Evolutionary conservation across 768 basidiomycete species (phyloP).

Genomic region (Amanita pseudoporphyria): DNA sequence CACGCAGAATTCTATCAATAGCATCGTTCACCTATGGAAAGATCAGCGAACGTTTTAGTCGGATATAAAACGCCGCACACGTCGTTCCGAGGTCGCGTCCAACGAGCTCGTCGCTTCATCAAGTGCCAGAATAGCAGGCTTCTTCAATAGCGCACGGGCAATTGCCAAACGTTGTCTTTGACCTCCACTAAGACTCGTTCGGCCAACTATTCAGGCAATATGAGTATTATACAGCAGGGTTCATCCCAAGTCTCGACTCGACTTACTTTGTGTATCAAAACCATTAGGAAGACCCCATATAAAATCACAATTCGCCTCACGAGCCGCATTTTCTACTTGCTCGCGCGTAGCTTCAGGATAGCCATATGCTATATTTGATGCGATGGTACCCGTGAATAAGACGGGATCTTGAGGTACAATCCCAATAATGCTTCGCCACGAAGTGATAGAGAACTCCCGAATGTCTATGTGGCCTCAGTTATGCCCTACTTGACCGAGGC

Average conservation of each 20-base stretch:
- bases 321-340: slow-evolving; percentile 81
- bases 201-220: slow-evolving; percentile 38
- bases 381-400: slow-evolving; percentile 87
- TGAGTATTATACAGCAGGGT: neutral
- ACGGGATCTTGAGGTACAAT: slow-evolving; percentile 96
- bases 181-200: slow-evolving; percentile 65
- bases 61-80: slow-evolving; percentile 31
- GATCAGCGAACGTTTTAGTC: neutral
- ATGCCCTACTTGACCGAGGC: neutral
- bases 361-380: slow-evolving; percentile 91
- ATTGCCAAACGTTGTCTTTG: slow-evolving; percentile 78
- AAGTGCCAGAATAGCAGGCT: slow-evolving; percentile 78
- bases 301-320: slow-evolving; percentile 93
- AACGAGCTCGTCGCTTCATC: slow-evolving; percentile 88
- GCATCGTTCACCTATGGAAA: slow-evolving; percentile 69
- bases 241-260: neutral
- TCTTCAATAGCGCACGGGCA: slow-evolving; percentile 80
- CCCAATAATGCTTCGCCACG: slow-evolving; percentile 84
- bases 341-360: slow-evolving; percentile 63
- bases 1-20: slow-evolving; percentile 77
- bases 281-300: slow-evolving; percentile 92
- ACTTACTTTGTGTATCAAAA: slow-evolving; percentile 85
- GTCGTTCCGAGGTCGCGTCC: slow-evolving; percentile 82
- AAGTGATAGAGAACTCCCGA: slow-evolving; percentile 71
- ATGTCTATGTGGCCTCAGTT: slow-evolving; percentile 49